These are phyloP conservation scores for Auriculariales sp. DNA, from an alignment of 768 basidiomycete genomes.

Conservation along the genomic window DNA sequence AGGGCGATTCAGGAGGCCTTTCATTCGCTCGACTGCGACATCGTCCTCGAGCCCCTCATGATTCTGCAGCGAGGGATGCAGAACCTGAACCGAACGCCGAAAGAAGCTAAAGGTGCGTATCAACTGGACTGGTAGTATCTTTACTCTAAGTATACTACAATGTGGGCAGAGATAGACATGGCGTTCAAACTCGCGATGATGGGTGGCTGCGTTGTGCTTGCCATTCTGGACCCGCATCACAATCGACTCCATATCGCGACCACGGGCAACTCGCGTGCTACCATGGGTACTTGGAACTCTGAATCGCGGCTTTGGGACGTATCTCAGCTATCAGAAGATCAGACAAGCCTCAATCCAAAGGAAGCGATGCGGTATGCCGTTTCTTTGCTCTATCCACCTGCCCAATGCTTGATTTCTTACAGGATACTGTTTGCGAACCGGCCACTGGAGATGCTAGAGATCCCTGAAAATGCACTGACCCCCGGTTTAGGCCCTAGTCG, in stretches of 20 bases:
- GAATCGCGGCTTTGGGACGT: conserved; percentile 25
- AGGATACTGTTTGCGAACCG: no score
- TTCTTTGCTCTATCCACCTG: no score
- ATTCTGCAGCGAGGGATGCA: no score
- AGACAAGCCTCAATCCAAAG: conserved; percentile 81
- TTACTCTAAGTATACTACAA: no score
- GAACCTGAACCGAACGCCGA: no score
- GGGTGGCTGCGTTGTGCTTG: conserved; percentile 75
- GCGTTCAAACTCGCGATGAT: background rate
- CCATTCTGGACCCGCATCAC: conserved; percentile 72
- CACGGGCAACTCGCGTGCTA: conserved; percentile 88
- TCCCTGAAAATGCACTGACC: conserved; percentile 21
- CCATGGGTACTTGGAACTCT: conserved; percentile 74
- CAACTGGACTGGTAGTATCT: no score
- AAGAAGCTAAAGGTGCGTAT: no score
- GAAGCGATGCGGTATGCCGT: conserved; percentile 58
- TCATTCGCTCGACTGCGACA: no score
- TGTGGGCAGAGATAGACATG: no score
- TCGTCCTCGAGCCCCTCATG: no score
- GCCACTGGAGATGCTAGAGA: conserved; percentile 10
- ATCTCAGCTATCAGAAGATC: conserved; percentile 70
- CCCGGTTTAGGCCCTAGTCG: conserved; percentile 26
- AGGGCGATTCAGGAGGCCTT: no score
- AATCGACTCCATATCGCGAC: conserved; percentile 79
- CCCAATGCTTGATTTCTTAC: no score